Evolutionary conservation across 2,329 filamentous ascomycete species (phyloP), one percentile per base, ranked within the genome.

Genomic region (Aspergillus awamori): DNA sequence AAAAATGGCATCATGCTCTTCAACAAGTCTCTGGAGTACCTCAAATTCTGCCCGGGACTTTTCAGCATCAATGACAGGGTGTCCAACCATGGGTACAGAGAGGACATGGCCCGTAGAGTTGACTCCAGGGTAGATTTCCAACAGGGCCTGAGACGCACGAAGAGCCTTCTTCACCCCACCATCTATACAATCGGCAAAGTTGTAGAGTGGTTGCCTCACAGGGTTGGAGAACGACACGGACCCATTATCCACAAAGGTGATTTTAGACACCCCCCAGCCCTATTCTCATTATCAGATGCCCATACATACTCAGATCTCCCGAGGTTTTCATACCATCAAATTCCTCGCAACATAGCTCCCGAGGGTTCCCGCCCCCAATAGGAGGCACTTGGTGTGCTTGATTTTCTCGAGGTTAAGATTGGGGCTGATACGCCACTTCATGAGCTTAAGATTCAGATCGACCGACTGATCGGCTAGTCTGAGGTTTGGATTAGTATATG

Each of bases 351-450:
- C 93, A 73, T 98, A 98, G 63, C 92, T 93, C 8, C 95, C 95
- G 1, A 99, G 82, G 0, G 95, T 99, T 13, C 95, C 95, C 0
- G 95, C 93, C 4, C 95, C 95, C 1, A 99, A 86, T 2, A 99
- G 81, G 15, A 99, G 84, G 72, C 95, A 99, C 72, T 89, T 96
- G 3, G 92, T 94, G 60, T 89, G 86, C 72, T 97, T 97, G 73
- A 98, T 93, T 30, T 86, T 86, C 30, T 97, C 93, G 8, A 99
- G 85, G 73, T 98, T 86, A 43, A 99, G 84, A 54, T 89, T 88
- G 0, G 95, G 95, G 7, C 93, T 92, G 70, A 99, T 92, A 41
- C 95, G 89, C 95, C 95, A 99, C 79, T 97, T 99, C 89, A 99
- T 99, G 60, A 99, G 84, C 78, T 98, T 98, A 62, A 98, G 83